Evolutionary conservation across 805 yeast species (phyloP), one percentile per base, ranked within the genome.

Genomic region (Tetrapisispora arboricola): DNA sequence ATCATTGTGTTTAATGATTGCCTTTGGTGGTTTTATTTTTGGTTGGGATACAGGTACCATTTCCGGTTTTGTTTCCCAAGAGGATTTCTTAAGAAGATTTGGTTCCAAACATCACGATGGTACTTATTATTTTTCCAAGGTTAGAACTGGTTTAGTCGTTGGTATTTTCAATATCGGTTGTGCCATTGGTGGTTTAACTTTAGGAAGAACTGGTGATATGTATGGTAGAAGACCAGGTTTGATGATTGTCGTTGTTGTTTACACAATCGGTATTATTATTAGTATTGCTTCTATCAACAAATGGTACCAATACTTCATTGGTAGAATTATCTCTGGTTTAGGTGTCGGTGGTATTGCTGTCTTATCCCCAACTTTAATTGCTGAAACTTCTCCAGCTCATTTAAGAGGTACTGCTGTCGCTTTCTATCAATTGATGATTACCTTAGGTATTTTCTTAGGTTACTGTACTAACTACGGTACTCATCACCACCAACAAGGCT

Each of bases 1-100:
- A 24, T 53, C 58, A 45, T 36, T 49, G 29, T 63, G 66, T 53
- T 39, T 51, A 29, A 42, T 50, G 53, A 49, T 52, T 42, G 53
- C 57, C 22, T 52, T 52, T 25, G 57, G 57, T 45, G 57, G 57
- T 33, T 73, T 76, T 76, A 39, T 49, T 25, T 80, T 78, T 50
- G 87, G 87, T 49, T 80, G 80, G 72, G 87, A 80, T 64, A 80
- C 85, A 33, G 87, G 86, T 69, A 79, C 85, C 27, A 78, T 59
- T 75, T 82, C 28, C 83, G 85, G 50, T 48, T 77, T 80, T 51
- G 80, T 78, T 40, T 73, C 75, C 55, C 57, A 57, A 58, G 49
- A 71, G 18, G 81, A 78, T 53, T 79, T 72, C 63, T 58, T 60
- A 39, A 45, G 52, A 27, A 67, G 84, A 56, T 80, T 78, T 50